phyloP scores from a whole-genome alignment of 352 stramenopile species.

The Phytophthora agathidicida region DNA sequence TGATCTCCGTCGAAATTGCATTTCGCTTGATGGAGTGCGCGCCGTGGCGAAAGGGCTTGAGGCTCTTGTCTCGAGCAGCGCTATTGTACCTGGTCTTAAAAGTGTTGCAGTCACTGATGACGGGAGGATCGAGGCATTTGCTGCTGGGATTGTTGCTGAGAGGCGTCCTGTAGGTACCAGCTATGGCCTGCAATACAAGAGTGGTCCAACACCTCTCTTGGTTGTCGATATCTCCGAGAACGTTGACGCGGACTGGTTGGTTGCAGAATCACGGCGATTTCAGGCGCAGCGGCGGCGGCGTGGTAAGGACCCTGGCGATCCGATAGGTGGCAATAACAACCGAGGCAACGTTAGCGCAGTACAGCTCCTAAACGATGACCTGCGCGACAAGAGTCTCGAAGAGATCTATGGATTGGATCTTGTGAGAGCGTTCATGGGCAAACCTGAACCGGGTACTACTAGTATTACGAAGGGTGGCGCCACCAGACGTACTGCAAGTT shows the following conservation, averaged over 20 bases:
- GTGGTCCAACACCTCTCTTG: slow-evolving; percentile 26
- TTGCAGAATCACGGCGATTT: slow-evolving; percentile 35
- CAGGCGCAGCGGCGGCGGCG: slow-evolving; percentile 19
- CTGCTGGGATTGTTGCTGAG: background rate
- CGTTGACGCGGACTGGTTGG: slow-evolving; percentile 42
- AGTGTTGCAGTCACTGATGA: slow-evolving; percentile 52
- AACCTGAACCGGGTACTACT: background rate
- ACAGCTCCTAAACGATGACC: slow-evolving; percentile 14
- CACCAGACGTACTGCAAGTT: slow-evolving; percentile 11
- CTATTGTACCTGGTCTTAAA: slow-evolving; percentile 13
- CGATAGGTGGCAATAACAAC: slow-evolving; percentile 24
- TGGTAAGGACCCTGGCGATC: slow-evolving; percentile 7
- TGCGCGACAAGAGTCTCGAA: slow-evolving; percentile 41
- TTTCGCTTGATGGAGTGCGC: slow-evolving; percentile 71
- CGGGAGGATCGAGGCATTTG: slow-evolving; percentile 65
- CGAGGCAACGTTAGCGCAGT: slow-evolving; percentile 6
- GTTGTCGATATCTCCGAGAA: slow-evolving; percentile 61
- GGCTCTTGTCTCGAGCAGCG: slow-evolving; percentile 23
- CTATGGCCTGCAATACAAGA: slow-evolving; percentile 7
- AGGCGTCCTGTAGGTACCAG: slow-evolving; percentile 2
- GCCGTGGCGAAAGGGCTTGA: slow-evolving; percentile 57
- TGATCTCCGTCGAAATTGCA: slow-evolving; percentile 73
- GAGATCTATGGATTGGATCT: slow-evolving; percentile 77
- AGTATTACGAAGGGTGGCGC: background rate
- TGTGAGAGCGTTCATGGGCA: slow-evolving; percentile 44